phyloP scores from a whole-genome alignment of 441 rosid species.

The Adansonia grandidieri region DNA sequence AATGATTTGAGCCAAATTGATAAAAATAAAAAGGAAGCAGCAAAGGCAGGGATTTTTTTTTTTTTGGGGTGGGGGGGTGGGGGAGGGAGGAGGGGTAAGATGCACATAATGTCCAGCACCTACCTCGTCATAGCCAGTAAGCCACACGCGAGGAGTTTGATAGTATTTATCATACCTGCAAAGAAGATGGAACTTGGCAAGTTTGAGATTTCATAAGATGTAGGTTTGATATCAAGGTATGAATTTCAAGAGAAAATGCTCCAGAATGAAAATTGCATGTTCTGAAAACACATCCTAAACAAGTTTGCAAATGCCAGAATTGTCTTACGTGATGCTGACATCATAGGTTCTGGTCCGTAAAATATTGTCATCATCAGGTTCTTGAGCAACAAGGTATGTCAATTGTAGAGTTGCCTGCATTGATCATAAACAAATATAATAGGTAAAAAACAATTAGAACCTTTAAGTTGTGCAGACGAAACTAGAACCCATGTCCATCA shows the following conservation, averaged over 20 bases:
- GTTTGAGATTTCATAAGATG: background rate
- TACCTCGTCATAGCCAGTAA: slow-evolving; percentile 99
- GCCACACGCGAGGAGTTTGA: slow-evolving; percentile 99
- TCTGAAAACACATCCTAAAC: slow-evolving; percentile 7
- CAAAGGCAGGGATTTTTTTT: background rate
- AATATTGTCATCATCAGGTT: slow-evolving; percentile 90
- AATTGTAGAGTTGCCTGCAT: slow-evolving; percentile 83
- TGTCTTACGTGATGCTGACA: slow-evolving; percentile 96
- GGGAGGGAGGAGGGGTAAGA: background rate
- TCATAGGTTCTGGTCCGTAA: slow-evolving; percentile 95
- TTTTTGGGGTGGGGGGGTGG: background rate
- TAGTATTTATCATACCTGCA: slow-evolving; percentile 97
- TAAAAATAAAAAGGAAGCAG: background rate
- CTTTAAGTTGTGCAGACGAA: background rate
- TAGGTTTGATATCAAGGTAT: background rate
- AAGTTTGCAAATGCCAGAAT: background rate
- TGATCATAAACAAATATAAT: slow-evolving; percentile 18
- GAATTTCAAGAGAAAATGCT: slow-evolving; percentile 4
- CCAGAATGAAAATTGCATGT: background rate
- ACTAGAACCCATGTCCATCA: slow-evolving; percentile 3
- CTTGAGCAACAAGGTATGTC: slow-evolving; percentile 74
- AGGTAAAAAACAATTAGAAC: background rate
- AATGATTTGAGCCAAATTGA: slow-evolving; percentile 19
- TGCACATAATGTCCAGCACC: background rate
- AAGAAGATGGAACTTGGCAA: slow-evolving; percentile 21